Conservation (phyloP, 78 protist species). For the Chrysochromulina tobinii region DNA sequence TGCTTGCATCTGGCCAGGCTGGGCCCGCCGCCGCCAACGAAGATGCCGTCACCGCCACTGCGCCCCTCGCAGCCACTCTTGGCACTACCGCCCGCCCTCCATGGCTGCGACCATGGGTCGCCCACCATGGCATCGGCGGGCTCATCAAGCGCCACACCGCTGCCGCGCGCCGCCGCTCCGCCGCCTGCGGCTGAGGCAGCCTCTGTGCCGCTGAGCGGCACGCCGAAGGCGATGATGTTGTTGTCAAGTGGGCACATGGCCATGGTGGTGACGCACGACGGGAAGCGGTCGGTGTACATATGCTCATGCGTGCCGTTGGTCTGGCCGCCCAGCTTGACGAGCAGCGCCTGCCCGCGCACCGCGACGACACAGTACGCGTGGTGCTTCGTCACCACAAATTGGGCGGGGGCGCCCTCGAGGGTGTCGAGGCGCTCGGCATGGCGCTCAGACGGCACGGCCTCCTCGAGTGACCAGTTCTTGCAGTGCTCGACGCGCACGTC, state of each 20-base stretch:
- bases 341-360: background rate
- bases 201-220: background rate
- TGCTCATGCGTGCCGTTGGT: background rate
- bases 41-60: background rate
- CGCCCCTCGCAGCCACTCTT: no score
- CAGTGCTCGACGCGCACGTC: background rate
- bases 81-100: no score
- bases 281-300: background rate
- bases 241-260: background rate
- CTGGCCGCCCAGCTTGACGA: background rate
- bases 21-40: no score
- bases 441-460: background rate
- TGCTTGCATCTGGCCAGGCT: background rate
- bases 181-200: no score
- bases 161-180: background rate
- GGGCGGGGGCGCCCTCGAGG: background rate
- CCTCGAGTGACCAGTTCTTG: background rate
- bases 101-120: background rate
- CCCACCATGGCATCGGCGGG: background rate
- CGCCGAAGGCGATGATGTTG: conserved; percentile 4
- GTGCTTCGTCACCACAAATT: background rate
- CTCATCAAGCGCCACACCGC: background rate
- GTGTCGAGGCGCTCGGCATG: background rate
- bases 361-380: background rate
- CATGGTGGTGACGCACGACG: background rate